A percentile compares a stretch with the other conserved stretches of the same genome.
These are phyloP conservation scores for Escovopsis sp. DNA, from an alignment of 2,329 filamentous ascomycete genomes.

Conservation along the genomic window DNA sequence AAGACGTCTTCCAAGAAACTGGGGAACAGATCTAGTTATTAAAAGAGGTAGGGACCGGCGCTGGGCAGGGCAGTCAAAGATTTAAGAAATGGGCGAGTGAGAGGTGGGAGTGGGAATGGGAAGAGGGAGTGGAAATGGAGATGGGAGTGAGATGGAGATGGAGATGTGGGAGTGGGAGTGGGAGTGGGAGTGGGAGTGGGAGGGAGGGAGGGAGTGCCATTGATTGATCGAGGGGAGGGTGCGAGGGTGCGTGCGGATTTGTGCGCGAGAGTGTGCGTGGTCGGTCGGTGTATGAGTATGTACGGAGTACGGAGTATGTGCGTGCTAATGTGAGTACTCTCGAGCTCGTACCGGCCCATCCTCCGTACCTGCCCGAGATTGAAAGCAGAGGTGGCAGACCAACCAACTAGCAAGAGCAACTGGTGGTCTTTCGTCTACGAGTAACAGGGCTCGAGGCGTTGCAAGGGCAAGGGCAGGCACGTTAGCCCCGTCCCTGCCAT, in stretches of 20 bases:
- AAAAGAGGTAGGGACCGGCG: slow-evolving; percentile 4
- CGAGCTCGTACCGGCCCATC: neutral
- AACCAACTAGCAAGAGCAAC: neutral
- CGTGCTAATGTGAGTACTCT: neutral
- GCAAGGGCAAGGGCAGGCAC: slow-evolving; percentile 4
- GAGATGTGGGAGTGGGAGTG: too few relatives aligned
- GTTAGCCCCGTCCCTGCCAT: neutral
- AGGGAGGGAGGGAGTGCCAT: too few relatives aligned
- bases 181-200: slow-evolving; percentile 2
- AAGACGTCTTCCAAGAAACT: slow-evolving; percentile 5
- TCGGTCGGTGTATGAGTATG: slow-evolving; percentile 1
- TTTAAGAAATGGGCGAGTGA: slow-evolving; percentile 3
- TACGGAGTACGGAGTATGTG: neutral
- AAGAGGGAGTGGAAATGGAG: too few relatives aligned
- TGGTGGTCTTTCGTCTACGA: neutral
- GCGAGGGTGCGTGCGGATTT: too few relatives aligned
- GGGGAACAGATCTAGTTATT: slow-evolving; percentile 8
- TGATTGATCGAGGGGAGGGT: too few relatives aligned
- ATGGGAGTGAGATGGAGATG: too few relatives aligned
- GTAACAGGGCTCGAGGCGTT: neutral
- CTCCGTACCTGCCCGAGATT: too few relatives aligned
- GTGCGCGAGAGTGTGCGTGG: too few relatives aligned
- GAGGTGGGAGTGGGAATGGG: too few relatives aligned
- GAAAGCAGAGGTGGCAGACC: neutral
- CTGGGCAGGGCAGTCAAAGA: slow-evolving; percentile 2